phyloP scores from a whole-genome alignment of 441 rosid genomes.

The Erodium moschatum region DNA sequence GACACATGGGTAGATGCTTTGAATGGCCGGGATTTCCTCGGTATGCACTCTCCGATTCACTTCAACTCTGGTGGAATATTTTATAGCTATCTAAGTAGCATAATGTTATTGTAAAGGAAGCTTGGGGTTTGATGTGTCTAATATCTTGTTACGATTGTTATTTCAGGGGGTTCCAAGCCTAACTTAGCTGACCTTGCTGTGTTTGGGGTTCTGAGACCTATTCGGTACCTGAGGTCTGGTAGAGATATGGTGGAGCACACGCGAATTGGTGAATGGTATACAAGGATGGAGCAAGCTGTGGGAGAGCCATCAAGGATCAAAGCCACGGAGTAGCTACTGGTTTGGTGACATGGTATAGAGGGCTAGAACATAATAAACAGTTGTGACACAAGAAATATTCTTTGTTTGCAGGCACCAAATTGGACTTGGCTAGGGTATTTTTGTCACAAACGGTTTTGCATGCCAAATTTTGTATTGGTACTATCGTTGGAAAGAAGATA shows the following conservation, averaged over 20 bases:
- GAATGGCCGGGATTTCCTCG: slow-evolving; percentile 54
- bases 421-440: background rate
- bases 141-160: background rate
- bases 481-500: background rate
- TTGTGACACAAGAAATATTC: background rate
- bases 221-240: slow-evolving; percentile 64
- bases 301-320: slow-evolving; percentile 53
- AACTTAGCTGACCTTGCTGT: slow-evolving; percentile 88
- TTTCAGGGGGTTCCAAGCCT: slow-evolving; percentile 67
- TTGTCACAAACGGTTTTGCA: background rate
- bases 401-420: slow-evolving; percentile 1
- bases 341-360: background rate
- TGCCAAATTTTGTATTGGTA: slow-evolving; percentile 5
- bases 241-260: slow-evolving; percentile 87
- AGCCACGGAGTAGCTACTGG: slow-evolving; percentile 13
- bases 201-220: slow-evolving; percentile 85
- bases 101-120: background rate
- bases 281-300: slow-evolving; percentile 60
- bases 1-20: slow-evolving; percentile 88
- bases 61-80: background rate
- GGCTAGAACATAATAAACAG: background rate
- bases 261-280: slow-evolving; percentile 76
- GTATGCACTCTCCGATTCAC: background rate
- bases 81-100: background rate
- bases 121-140: background rate